Base-by-base conservation (phyloP, 2,329 filamentous ascomycete genomes). In the Sporothrix euskadiensis region DNA sequence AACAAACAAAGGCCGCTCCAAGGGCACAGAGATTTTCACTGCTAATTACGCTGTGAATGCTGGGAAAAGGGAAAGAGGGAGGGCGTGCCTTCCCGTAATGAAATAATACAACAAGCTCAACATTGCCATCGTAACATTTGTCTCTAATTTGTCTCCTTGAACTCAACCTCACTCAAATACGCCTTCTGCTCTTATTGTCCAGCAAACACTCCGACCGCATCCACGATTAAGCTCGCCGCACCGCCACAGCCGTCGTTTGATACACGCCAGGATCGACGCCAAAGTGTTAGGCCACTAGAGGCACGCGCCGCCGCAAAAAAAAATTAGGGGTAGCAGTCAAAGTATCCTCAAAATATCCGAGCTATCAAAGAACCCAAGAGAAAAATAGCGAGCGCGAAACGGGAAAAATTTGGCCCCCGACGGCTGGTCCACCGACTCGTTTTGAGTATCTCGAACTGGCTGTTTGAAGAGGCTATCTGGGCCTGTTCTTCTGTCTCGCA, bases 231-330 rank as follows among this genome's bases (percentile, higher is more conserved):
- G 14, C 32, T 59, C 61, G 49, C 61, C 71, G 47, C 54, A 73
- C 35, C 63, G 63, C 56, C 59, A 57, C 52, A 47, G 39, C 52
- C 30, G 68, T 57, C 61, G 59, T 68, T 69, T 71, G 73, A 71
- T 69, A 66, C 69, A 69, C 69, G 49, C 72, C 59, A 68, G 72
- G 68, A 73, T 70, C 71, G 49, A 72, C 71, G 71, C 71, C 71
- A 56, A 30, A 49, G 41, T 65, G 56, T 71, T 71, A 71, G 47
- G 57, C 57, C 70, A 59, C 56, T 35, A 65, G 30, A 65, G 26
- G 41, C 70, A 61, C 70, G 70, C 70, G 44, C 54, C 54, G 56
- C 19, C 54, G 14, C 26, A 35, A 52, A 71, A 68, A 47, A 71
- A 59, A 71, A n/a, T 39, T 44, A 47, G 49, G 66, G 32, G 49